These are phyloP conservation scores for Fusarium sp. DNA, from an alignment of 2,329 filamentous ascomycete genomes.

Conservation along the genomic window DNA sequence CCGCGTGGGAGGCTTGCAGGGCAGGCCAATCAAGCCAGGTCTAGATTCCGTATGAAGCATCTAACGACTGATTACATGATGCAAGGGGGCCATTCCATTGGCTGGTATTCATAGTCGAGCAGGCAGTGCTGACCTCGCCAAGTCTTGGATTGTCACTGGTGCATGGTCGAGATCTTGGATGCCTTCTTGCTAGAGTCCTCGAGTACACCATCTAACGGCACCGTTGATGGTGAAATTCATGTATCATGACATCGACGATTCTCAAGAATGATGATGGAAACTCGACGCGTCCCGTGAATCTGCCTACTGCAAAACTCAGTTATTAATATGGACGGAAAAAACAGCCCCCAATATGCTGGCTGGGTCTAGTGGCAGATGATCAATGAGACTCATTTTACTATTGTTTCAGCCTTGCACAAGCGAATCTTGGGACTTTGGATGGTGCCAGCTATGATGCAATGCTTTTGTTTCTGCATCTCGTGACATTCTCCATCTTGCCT, in stretches of 20 bases:
- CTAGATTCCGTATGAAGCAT: constrained; percentile 17
- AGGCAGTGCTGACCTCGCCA: constrained; percentile 18
- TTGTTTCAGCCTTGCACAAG: constrained; percentile 19
- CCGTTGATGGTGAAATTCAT: neutral
- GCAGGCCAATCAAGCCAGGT: constrained; percentile 8
- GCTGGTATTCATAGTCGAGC: constrained; percentile 27
- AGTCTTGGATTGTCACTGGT: constrained; percentile 5
- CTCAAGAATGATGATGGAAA: neutral
- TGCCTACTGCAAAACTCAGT: neutral
- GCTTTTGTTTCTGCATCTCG: too few relatives aligned
- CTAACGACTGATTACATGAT: constrained; percentile 16
- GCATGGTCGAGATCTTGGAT: neutral
- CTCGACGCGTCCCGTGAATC: neutral
- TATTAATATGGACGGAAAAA: too few relatives aligned
- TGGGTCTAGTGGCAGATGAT: too few relatives aligned
- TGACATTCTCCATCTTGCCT: neutral
- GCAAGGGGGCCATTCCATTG: constrained; percentile 26
- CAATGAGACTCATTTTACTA: constrained; percentile 18
- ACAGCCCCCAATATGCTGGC: neutral
- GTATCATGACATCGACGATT: neutral
- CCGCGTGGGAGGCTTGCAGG: constrained; percentile 7
- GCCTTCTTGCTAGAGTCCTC: too few relatives aligned
- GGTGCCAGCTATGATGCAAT: neutral
- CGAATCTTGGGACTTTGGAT: neutral
- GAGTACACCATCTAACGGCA: neutral